phyloP scores from a whole-genome alignment of 2,329 filamentous ascomycete genomes.

The Trichoderma sp. region DNA sequence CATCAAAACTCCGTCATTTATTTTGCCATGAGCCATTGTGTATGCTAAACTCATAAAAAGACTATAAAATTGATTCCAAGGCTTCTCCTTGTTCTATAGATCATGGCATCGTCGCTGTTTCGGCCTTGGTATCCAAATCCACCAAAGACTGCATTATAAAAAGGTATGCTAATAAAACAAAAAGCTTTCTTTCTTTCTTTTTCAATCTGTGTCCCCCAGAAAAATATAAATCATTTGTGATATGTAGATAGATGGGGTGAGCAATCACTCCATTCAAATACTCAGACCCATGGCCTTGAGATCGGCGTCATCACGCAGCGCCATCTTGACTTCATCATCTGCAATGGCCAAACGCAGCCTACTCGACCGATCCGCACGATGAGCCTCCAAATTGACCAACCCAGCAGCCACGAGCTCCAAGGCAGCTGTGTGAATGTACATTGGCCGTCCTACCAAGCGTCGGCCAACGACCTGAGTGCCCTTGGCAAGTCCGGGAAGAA shows the following conservation, averaged over 20 bases:
- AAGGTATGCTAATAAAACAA: not conserved
- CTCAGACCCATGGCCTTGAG: slow-evolving; percentile 67
- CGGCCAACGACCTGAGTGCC: slow-evolving; percentile 28
- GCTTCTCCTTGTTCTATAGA: not conserved
- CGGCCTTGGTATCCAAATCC: not conserved
- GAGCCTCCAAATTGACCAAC: slow-evolving; percentile 77
- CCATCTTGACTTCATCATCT: slow-evolving; percentile 86
- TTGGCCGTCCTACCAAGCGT: slow-evolving; percentile 33
- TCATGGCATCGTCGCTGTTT: not conserved
- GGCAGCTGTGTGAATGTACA: slow-evolving; percentile 64
- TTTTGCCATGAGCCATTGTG: not conserved
- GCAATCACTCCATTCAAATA: not conserved
- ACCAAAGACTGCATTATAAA: not conserved
- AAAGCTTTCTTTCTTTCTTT: too few species aligned
- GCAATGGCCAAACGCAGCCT: slow-evolving; percentile 82
- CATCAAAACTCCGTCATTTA: not conserved
- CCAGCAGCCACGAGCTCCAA: slow-evolving; percentile 84
- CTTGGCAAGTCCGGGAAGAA: slow-evolving; percentile 32
- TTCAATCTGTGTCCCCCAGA: too few species aligned
- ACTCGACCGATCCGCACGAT: slow-evolving; percentile 78
- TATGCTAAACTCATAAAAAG: not conserved
- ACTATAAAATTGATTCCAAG: not conserved
- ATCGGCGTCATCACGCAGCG: slow-evolving; percentile 83
- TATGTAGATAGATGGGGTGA: too few species aligned
- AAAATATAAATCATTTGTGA: not conserved